These are phyloP conservation scores for Papiliotrema flavescens DNA, from an alignment of 1,284 basidiomycete genomes.

Conservation along the genomic window DNA sequence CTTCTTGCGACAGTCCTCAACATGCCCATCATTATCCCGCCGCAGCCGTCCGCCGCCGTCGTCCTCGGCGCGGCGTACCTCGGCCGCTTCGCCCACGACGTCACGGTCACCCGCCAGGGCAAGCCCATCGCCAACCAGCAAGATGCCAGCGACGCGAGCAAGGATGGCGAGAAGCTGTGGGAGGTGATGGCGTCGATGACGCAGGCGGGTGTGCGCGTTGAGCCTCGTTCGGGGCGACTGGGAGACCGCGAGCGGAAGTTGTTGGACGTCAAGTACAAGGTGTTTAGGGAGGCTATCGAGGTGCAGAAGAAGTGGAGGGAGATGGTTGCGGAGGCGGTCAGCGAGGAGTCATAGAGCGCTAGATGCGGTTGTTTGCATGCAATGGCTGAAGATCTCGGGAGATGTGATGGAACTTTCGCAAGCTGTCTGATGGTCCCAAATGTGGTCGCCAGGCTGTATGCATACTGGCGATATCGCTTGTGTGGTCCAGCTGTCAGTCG, in stretches of 20 bases:
- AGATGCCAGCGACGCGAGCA: slow-evolving; percentile 52
- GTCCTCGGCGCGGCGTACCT: slow-evolving; percentile 92
- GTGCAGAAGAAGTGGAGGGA: slow-evolving; percentile 65
- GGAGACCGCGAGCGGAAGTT: slow-evolving; percentile 61
- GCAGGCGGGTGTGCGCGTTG: slow-evolving; percentile 69
- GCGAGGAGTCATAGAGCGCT: slow-evolving; percentile 4
- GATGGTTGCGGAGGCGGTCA: slow-evolving; percentile 32
- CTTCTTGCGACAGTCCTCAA: slow-evolving; percentile 81
- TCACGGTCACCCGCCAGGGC: slow-evolving; percentile 41
- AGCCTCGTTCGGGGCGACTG: slow-evolving; percentile 57
- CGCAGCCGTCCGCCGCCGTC: slow-evolving; percentile 73
- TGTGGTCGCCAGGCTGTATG: too few species aligned
- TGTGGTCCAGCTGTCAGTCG: too few species aligned
- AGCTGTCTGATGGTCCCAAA: too few species aligned
- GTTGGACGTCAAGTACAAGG: slow-evolving; percentile 87
- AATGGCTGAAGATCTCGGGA: too few species aligned
- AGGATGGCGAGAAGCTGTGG: slow-evolving; percentile 74
- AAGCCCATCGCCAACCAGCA: slow-evolving; percentile 46
- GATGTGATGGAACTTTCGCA: too few species aligned
- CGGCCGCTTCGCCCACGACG: slow-evolving; percentile 77
- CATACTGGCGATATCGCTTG: too few species aligned
- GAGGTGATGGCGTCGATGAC: slow-evolving; percentile 97
- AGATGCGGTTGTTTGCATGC: background rate
- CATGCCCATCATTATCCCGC: slow-evolving; percentile 80
- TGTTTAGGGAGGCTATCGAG: slow-evolving; percentile 83